Base-by-base conservation (phyloP, 805 yeast species). In the Teunomyces tritomae region DNA sequence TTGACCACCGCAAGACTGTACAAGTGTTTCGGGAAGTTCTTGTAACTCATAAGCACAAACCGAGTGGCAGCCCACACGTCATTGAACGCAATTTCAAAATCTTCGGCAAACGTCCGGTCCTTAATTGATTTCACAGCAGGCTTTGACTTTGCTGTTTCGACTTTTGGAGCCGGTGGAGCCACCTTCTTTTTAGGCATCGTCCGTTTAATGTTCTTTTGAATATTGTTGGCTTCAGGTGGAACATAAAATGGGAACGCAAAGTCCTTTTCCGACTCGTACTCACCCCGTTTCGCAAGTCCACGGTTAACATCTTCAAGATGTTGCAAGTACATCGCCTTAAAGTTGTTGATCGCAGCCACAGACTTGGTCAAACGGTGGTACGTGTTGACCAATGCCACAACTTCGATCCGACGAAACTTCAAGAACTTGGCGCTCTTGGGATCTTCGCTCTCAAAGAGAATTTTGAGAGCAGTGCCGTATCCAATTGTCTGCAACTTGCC, bases 401-500 rank as follows among this genome's bases (percentile, higher is more conserved):
- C 71, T 69, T 94, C 99, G 50, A 88, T 83, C 57, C 89, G 79
- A 35, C 87, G 77, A 61, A 87, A 77, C 47, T 76, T 78, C 49
- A 83, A 75, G 39, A 86, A 78, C 26, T 78, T 79, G 40, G 73
- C 67, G 41, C 76, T 76, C 44, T 73, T 74, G 20, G 80, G 77
- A 50, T 76, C 76, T 45, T 73, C 77, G 36, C 83, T 79, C 64
- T 92, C 98, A 64, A 94, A 89, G 49, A 94, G 72, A 20, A 92
- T 79, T 65, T 94, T 94, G 60, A 94, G 78, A 1, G 97, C 96
- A 7, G 99, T 94, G 14, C 97, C 99, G 65, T 94, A 94, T 16
- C 99, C 99, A 11, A 94, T 89, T 1, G 96, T 89, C 71, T 94
- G 99, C 28, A 94, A 80, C 67, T 94, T 94, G 8, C 99, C 99